A percentile compares a stretch with the other conserved stretches of the same genome.
These are phyloP conservation scores for Pythium insidiosum DNA, from an alignment of 352 stramenopile genomes.

Conservation along the genomic window DNA sequence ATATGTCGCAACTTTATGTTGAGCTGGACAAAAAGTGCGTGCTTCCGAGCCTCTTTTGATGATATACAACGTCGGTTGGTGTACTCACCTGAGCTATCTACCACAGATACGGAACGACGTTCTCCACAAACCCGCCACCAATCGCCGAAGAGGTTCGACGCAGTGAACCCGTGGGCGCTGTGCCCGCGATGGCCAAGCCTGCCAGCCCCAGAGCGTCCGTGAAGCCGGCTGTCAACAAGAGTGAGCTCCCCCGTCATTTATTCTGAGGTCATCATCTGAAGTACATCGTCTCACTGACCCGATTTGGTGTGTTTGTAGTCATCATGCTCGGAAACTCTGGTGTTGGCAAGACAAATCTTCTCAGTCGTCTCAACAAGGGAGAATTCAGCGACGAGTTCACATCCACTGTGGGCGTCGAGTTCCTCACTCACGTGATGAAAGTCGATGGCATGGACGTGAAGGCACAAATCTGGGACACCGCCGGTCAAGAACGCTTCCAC, in stretches of 20 bases:
- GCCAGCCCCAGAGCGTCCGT: too few species aligned
- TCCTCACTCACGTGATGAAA: conserved; percentile 75
- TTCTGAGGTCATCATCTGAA: not conserved
- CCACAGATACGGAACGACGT: conserved; percentile 56
- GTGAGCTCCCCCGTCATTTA: conserved; percentile 14
- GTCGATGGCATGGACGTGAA: conserved; percentile 68
- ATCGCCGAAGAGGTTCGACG: conserved; percentile 20
- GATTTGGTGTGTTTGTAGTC: conserved; percentile 21
- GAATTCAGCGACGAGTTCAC: conserved; percentile 82
- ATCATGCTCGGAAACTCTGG: conserved; percentile 80
- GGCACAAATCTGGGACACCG: conserved; percentile 86
- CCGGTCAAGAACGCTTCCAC: conserved; percentile 80
- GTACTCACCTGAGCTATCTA: too few species aligned
- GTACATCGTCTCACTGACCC: not conserved
- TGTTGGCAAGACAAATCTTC: conserved; percentile 82
- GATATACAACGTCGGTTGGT: not conserved
- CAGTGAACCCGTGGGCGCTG: conserved; percentile 17
- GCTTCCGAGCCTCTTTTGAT: not conserved
- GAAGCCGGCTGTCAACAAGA: conserved; percentile 60
- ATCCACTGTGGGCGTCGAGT: conserved; percentile 83
- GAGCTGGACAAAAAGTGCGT: conserved; percentile 68
- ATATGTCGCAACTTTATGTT: conserved; percentile 45
- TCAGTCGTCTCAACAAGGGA: conserved; percentile 71
- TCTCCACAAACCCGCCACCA: conserved; percentile 35
- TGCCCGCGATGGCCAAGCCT: too few species aligned